Evolutionary conservation across 2,329 filamentous ascomycete species (phyloP).

Genomic region (Achaetomium macrosporum): DNA sequence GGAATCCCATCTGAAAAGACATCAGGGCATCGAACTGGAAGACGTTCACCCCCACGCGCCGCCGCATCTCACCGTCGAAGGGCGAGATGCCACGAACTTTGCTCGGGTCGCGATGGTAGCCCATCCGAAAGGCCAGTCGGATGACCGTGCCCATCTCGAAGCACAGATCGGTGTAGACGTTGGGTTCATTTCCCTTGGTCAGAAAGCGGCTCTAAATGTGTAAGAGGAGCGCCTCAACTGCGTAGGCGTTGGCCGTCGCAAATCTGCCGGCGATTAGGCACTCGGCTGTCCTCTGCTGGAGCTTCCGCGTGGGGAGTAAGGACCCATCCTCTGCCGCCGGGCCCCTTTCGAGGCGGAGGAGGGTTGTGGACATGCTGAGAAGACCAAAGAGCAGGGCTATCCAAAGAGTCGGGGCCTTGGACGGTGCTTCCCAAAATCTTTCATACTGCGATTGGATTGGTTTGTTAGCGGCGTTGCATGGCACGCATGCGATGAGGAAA

Average conservation of each 20-base stretch:
- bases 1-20: constrained; percentile 43
- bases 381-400: constrained; percentile 35
- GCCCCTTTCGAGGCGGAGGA: background rate
- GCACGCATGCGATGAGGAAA: too few species aligned
- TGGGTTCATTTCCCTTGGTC: background rate
- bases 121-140: constrained; percentile 36
- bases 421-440: constrained; percentile 32
- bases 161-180: constrained; percentile 29
- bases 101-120: constrained; percentile 37
- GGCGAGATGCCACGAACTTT: constrained; percentile 30
- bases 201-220: constrained; percentile 29
- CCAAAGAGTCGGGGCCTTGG: constrained; percentile 32
- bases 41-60: constrained; percentile 35
- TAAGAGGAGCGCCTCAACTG: constrained; percentile 34
- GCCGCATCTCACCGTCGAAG: constrained; percentile 38
- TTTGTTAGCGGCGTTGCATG: background rate
- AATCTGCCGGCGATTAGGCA: constrained; percentile 28
- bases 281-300: constrained; percentile 21
- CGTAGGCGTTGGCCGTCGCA: constrained; percentile 32
- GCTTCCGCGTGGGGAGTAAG: background rate
- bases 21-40: constrained; percentile 40
- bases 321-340: background rate
- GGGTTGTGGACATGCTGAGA: constrained; percentile 27
- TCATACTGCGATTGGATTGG: constrained; percentile 31
- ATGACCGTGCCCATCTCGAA: constrained; percentile 36